Percentiles rank a stretch among this genome's conserved stretches.
Evolutionary conservation across 805 yeast species (phyloP).

Genomic region (Nakazawaea pomicola): DNA sequence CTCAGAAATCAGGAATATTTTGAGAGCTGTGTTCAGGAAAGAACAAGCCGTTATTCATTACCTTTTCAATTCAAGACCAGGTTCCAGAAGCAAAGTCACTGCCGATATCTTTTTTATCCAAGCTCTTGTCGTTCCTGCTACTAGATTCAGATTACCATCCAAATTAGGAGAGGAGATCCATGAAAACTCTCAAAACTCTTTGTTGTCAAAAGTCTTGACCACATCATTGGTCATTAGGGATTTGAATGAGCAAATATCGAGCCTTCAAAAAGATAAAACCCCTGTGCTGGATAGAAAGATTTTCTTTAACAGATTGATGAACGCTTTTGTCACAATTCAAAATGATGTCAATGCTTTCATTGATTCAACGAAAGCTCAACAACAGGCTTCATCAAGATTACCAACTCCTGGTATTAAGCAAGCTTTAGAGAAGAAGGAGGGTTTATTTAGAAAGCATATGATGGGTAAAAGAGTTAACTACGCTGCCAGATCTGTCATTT

Average conservation of each 20-base stretch:
- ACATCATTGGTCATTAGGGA: conserved; percentile 83
- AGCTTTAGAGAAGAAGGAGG: conserved; percentile 97
- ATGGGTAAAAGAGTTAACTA: conserved; percentile 99
- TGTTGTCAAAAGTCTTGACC: conserved; percentile 72
- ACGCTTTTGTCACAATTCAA: conserved; percentile 90
- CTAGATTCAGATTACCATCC: conserved; percentile 94
- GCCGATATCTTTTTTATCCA: conserved; percentile 91
- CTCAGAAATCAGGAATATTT: conserved; percentile 77
- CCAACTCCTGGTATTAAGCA: conserved; percentile 97
- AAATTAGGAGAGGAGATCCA: conserved; percentile 95
- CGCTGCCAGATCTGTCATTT: conserved; percentile 98
- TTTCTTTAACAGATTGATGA: conserved; percentile 86
- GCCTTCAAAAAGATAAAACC: conserved; percentile 53
- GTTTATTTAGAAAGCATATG: conserved; percentile 97
- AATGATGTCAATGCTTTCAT: conserved; percentile 92
- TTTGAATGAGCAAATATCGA: conserved; percentile 76
- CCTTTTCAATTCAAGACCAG: conserved; percentile 81
- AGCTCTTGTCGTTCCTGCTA: conserved; percentile 89
- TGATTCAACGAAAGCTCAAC: conserved; percentile 86
- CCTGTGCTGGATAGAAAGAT: conserved; percentile 68
- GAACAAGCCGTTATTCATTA: conserved; percentile 68
- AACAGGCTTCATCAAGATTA: conserved; percentile 52
- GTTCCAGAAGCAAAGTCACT: conserved; percentile 34
- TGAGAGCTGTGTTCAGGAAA: conserved; percentile 67
- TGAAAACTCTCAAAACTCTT: conserved; percentile 89